Percentiles rank a stretch among this genome's conserved stretches.
phyloP scores from a whole-genome alignment of 345 rosid genomes.

The Rhizophora apiculata region DNA sequence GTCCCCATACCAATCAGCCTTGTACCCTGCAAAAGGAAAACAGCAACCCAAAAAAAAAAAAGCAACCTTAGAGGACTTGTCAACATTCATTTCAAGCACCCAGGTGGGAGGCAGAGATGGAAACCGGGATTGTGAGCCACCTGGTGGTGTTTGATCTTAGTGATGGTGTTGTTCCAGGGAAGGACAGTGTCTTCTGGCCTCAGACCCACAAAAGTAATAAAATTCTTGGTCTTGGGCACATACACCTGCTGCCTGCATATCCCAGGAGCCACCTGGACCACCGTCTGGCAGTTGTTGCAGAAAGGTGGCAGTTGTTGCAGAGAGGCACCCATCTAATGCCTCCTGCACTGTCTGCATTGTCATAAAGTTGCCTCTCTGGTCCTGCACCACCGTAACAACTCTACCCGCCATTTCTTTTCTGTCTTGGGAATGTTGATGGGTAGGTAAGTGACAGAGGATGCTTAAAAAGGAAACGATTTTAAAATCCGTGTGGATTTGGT shows the following conservation, averaged over 20 bases:
- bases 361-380: constrained; percentile 61
- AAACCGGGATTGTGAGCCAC: constrained; percentile 8
- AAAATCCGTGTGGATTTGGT: neutral
- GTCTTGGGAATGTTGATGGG: neutral
- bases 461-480: neutral
- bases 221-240: constrained; percentile 82
- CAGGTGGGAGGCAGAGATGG: neutral
- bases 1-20: constrained; percentile 87
- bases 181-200: constrained; percentile 66
- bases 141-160: constrained; percentile 86
- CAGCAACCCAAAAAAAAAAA: neutral
- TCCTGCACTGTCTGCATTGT: constrained; percentile 53
- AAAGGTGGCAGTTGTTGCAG: constrained; percentile 72
- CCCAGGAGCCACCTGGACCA: constrained; percentile 75
- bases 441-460: neutral
- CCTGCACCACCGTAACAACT: constrained; percentile 66
- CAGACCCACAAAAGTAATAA: constrained; percentile 78
- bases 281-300: constrained; percentile 62
- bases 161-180: constrained; percentile 83
- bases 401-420: constrained; percentile 43
- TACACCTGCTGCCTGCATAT: constrained; percentile 74
- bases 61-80: constrained; percentile 4
- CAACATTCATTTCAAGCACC: neutral
- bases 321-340: constrained; percentile 77
- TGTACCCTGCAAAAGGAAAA: constrained; percentile 37